phyloP scores from a whole-genome alignment of 495 filamentous ascomycete genomes.

The Penicillium pulvis region DNA sequence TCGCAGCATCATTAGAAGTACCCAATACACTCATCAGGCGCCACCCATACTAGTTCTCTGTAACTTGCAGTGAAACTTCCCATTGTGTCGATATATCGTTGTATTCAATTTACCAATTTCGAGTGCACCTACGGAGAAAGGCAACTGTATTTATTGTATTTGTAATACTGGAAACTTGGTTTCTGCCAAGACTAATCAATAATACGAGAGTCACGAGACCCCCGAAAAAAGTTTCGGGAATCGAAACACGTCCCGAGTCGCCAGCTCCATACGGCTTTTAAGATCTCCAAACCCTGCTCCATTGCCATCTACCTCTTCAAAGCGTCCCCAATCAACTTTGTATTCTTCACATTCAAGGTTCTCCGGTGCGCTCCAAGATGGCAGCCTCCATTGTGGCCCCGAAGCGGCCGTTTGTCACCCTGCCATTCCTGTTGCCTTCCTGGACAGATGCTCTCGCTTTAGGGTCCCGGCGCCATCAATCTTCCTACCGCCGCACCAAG shows the following conservation, averaged over 20 bases:
- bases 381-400: conserved; percentile 33
- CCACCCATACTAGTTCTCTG: background rate
- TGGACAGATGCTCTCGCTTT: conserved; percentile 38
- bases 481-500: conserved; percentile 68
- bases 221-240: conserved; percentile 29
- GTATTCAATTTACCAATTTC: background rate
- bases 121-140: background rate
- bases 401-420: conserved; percentile 44
- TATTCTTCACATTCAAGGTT: background rate
- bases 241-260: background rate
- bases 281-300: background rate
- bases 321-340: background rate
- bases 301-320: conserved; percentile 1
- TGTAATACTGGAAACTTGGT: background rate
- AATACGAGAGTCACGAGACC: conserved; percentile 29
- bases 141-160: background rate
- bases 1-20: background rate
- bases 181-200: background rate
- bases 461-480: conserved; percentile 59
- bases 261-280: background rate
- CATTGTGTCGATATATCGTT: background rate
- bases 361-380: conserved; percentile 19
- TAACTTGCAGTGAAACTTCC: background rate
- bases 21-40: background rate
- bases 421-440: conserved; percentile 44